These are phyloP conservation scores for Lachancea cidri DNA, from an alignment of 805 yeast genomes.

Conservation along the genomic window DNA sequence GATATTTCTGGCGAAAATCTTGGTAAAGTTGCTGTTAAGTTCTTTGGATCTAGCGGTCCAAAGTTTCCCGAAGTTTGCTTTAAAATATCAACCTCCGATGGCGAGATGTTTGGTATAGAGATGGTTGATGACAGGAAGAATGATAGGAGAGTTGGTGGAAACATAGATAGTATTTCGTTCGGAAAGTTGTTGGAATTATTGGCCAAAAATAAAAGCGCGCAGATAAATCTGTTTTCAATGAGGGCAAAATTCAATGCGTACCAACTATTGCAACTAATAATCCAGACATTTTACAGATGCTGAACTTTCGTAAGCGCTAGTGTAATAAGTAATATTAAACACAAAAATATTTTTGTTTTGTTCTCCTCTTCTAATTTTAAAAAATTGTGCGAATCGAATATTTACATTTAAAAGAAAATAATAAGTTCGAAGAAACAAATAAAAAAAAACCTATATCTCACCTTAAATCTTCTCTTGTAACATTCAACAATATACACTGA, in stretches of 20 bases:
- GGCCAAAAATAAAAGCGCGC: conserved; percentile 53
- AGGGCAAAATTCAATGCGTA: conserved; percentile 67
- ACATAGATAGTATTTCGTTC: conserved; percentile 50
- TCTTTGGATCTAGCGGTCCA: conserved; percentile 39
- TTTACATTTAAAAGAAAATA: too few relatives aligned
- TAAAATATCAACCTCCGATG: conserved; percentile 68
- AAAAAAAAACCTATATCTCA: too few relatives aligned
- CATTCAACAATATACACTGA: too few relatives aligned
- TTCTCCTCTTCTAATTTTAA: neutral
- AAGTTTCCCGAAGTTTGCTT: conserved; percentile 65
- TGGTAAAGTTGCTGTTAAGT: conserved; percentile 34
- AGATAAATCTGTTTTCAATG: conserved; percentile 57
- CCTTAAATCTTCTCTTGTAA: too few relatives aligned
- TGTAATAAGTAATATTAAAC: neutral
- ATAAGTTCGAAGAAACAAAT: too few relatives aligned
- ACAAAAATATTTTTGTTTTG: neutral
- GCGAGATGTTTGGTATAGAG: conserved; percentile 60
- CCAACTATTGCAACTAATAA: conserved; percentile 60
- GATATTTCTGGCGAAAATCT: conserved; percentile 52
- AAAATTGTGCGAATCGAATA: too few relatives aligned
- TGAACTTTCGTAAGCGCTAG: too few relatives aligned
- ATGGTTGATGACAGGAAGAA: conserved; percentile 38
- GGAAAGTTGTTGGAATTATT: conserved; percentile 71
- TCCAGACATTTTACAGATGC: conserved; percentile 49
- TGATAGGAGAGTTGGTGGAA: conserved; percentile 16